Conservation (phyloP, 495 filamentous ascomycete species). For the Clohesyomyces aquaticus region DNA sequence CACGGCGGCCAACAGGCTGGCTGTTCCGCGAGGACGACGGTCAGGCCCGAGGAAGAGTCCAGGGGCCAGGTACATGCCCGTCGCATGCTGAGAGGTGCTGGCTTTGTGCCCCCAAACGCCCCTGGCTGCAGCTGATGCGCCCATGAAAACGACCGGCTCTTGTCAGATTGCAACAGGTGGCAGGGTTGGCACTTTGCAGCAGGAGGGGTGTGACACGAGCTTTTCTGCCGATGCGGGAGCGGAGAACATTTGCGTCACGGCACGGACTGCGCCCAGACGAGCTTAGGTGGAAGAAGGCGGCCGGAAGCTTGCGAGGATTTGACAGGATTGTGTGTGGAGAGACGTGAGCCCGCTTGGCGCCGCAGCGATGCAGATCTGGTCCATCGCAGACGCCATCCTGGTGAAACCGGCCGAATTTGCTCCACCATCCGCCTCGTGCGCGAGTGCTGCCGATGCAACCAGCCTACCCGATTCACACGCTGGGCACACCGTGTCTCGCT, state of each 20-base stretch:
- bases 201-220: slow-evolving; percentile 30
- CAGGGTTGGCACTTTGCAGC: slow-evolving; percentile 26
- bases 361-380: slow-evolving; percentile 18
- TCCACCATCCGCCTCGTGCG: slow-evolving; percentile 18
- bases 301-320: slow-evolving; percentile 35
- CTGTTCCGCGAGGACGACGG: background rate
- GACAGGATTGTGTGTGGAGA: too few relatives aligned
- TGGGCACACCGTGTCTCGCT: background rate
- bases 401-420: slow-evolving; percentile 2
- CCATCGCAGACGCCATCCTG: slow-evolving; percentile 16
- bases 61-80: slow-evolving; percentile 38
- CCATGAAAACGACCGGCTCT: slow-evolving; percentile 32
- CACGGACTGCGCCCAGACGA: slow-evolving; percentile 27
- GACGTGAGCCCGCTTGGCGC: slow-evolving; percentile 10
- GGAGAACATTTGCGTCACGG: slow-evolving; percentile 40
- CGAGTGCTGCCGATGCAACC: slow-evolving; percentile 6
- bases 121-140: slow-evolving; percentile 29
- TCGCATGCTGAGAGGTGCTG: background rate
- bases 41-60: slow-evolving; percentile 26
- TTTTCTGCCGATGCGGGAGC: slow-evolving; percentile 39
- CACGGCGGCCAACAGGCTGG: background rate
- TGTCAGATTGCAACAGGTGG: slow-evolving; percentile 20
- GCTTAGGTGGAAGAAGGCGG: slow-evolving; percentile 31
- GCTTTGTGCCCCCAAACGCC: slow-evolving; percentile 9
- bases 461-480: slow-evolving; percentile 26